Base-by-base conservation (phyloP, 306 rosid genomes). In the Parietaria judaica region DNA sequence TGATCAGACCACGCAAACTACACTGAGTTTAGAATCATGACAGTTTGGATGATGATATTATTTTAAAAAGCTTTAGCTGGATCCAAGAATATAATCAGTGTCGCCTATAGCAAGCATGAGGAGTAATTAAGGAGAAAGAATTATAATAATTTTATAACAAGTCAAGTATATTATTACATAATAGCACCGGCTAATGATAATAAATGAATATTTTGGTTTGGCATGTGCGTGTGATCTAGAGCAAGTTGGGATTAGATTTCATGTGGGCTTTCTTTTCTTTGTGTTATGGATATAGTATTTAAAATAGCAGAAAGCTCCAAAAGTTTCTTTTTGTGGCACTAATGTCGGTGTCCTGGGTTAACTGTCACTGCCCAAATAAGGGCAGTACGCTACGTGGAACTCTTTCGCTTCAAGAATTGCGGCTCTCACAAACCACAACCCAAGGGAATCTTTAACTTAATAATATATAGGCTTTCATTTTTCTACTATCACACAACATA, bases 171-270 rank as follows among this genome's bases (percentile, higher is more conserved):
- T n/a, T n/a, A n/a, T n/a, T n/a, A n/a, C n/a, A n/a, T n/a, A n/a
- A n/a, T n/a, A 56, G 61, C 57, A 66, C n/a, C 66, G 58, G 60
- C 58, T 14, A 44, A 39, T 46, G 1, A 45, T 52, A 53, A 45
- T 65, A 38, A 56, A 17, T 53, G 48, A n/a, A 69, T 53, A 49
- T 51, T 64, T 17, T 60, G 11, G 11, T 60, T 51, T 64, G 53
- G 53, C 39, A 72, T 58, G 85, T 75, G 83, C 86, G 70, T 59
- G 79, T 50, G 77, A 74, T 76, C 74, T 61, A 75, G 69, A 71
- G 66, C 69, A 62, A 51, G 70, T 61, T 45, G 64, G 70, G 84
- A 85, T 78, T 82, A 60, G 80, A 75, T 82, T 82, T 75, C 83
- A 72, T 78, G 85, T 77, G 81, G 74, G 55, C 10, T 39, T 49